These are phyloP conservation scores for Huntiella savannae DNA, from an alignment of 2,329 filamentous ascomycete species.

Conservation along the genomic window DNA sequence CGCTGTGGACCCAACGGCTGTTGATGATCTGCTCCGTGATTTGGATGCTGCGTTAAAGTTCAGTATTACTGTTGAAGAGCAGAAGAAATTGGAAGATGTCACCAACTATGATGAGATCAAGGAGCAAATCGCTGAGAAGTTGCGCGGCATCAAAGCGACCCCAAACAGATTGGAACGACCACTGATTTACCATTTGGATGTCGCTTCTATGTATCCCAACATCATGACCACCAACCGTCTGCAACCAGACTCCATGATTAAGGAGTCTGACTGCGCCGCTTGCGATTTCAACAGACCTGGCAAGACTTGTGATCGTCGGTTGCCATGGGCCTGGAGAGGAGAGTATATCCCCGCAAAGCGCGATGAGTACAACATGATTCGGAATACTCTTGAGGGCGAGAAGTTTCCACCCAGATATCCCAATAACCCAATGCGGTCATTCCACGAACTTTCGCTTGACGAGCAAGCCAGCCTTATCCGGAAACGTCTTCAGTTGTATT, in stretches of 20 bases:
- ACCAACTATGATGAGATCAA: slow-evolving; percentile 73
- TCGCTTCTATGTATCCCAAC: slow-evolving; percentile 98
- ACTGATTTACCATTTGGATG: slow-evolving; percentile 93
- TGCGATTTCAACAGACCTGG: slow-evolving; percentile 97
- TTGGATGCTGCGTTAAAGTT: slow-evolving; percentile 80
- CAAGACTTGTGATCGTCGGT: slow-evolving; percentile 83
- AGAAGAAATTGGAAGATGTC: slow-evolving; percentile 62
- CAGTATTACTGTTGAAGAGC: slow-evolving; percentile 66
- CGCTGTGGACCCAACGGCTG: slow-evolving; percentile 66
- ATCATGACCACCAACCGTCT: slow-evolving; percentile 99
- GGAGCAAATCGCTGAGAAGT: slow-evolving; percentile 53
- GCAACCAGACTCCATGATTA: slow-evolving; percentile 97
- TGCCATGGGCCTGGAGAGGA: slow-evolving; percentile 97
- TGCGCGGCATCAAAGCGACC: slow-evolving; percentile 57
- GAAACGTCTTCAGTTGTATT: slow-evolving; percentile 80
- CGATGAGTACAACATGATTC: slow-evolving; percentile 99
- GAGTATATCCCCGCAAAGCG: slow-evolving; percentile 91
- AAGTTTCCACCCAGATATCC: slow-evolving; percentile 66
- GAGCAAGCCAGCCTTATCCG: slow-evolving; percentile 67
- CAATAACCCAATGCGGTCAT: slow-evolving; percentile 50
- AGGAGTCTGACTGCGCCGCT: slow-evolving; percentile 86
- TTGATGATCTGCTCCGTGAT: slow-evolving; percentile 75
- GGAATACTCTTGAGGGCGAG: slow-evolving; percentile 78
- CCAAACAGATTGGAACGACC: slow-evolving; percentile 73
- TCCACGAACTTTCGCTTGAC: slow-evolving; percentile 61